Evolutionary conservation across 441 rosid species (phyloP), one percentile per base, ranked within the genome.

Genomic region (Brassica hybrid): DNA sequence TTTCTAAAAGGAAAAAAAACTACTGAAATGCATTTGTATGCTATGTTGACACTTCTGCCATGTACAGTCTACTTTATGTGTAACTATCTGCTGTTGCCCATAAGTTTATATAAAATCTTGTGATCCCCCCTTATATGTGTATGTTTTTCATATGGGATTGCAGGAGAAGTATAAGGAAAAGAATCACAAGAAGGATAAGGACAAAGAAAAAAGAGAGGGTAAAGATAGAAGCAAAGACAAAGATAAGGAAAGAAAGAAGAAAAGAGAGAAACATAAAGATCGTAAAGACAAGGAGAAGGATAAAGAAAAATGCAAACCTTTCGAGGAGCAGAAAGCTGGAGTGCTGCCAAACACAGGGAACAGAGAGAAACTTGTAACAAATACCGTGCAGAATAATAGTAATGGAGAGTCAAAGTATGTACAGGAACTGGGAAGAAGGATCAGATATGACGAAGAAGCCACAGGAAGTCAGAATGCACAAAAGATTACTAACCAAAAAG

Each of bases 121-220:
- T 52, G 17, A 73, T 64, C 71, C 30, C 10, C 17, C 16, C 65
- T 65, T 21, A 65, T 56, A 18, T 38, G 56, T 71, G 9, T 58
- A 52, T 38, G 14, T 12, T 52, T 77, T 57, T 43, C 45, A 11
- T 14, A 21, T 16, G 45, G 60, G 10, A 32, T 81, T 79, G 64
- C 87, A 89, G 91, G 94, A 86, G 83, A 88, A 86, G 71, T 67
- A 61, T 48, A 88, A 81, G 81, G 92, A 90, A 80, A 86, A 84
- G 79, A 88, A 72, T 21, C 84, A 78, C 60, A 88, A 85, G 72
- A 89, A 85, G 67, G 89, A 87, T 62, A 87, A 79, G 67, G 86
- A 84, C 41, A 86, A 68, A 72, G 87, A 84, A 67, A 86, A 84
- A 76, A 85, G 56, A 70, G 88, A 84, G 72, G 82, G 77, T 75